A percentile compares a stretch with the other conserved stretches of the same genome.
These are phyloP conservation scores for Beauveria asiatica DNA, from an alignment of 2,329 filamentous ascomycete genomes.

Conservation along the genomic window DNA sequence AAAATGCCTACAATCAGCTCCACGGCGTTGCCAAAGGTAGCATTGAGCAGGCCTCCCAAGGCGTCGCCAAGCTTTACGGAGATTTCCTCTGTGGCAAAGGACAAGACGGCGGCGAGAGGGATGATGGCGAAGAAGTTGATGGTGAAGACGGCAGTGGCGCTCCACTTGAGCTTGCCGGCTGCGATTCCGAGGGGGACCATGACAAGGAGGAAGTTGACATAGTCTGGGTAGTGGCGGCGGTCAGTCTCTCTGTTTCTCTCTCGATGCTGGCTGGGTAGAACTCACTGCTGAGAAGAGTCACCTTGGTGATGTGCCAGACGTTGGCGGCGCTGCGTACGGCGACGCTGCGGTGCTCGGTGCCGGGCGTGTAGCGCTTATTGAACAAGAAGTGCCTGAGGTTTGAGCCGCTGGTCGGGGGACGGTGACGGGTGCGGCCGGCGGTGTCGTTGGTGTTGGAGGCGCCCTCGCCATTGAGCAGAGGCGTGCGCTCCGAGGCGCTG, in stretches of 20 bases:
- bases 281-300: constrained; percentile 51
- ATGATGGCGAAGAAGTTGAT: constrained; percentile 78
- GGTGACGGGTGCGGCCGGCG: not conserved
- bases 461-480: constrained; percentile 31
- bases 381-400: constrained; percentile 36
- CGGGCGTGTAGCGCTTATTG: constrained; percentile 41
- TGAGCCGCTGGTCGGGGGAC: constrained; percentile 8
- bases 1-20: constrained; percentile 59
- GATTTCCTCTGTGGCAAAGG: constrained; percentile 72
- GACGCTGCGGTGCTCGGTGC: constrained; percentile 38
- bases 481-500: constrained; percentile 30
- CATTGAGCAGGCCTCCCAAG: constrained; percentile 64
- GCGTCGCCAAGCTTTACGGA: constrained; percentile 64
- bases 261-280: constrained; percentile 13
- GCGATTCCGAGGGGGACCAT: constrained; percentile 67
- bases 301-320: constrained; percentile 47
- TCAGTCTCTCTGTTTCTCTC: not conserved
- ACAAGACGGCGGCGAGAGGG: constrained; percentile 63
- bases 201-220: constrained; percentile 63
- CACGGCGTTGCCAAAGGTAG: constrained; percentile 72
- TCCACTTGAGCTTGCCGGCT: constrained; percentile 54
- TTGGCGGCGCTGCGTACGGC: constrained; percentile 38
- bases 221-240: constrained; percentile 29
- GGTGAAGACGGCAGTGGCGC: constrained; percentile 59
- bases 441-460: not conserved